Evolutionary conservation across 305 asterid species (phyloP).

Genomic region (Monarda citriodora): DNA sequence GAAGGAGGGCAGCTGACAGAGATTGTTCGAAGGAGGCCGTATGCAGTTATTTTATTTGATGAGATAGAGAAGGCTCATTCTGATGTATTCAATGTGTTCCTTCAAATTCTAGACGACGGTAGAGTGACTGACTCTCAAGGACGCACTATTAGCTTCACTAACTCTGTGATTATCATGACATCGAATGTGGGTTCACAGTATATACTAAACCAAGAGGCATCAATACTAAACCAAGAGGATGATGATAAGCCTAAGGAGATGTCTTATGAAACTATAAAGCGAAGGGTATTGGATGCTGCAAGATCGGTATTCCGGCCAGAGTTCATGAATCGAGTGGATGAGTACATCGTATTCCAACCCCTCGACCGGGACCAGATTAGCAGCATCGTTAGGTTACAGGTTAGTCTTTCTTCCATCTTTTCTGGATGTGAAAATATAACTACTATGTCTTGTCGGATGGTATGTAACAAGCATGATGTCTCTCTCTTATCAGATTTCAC

Average conservation of each 20-base stretch:
- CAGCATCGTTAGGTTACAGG: conserved; percentile 83
- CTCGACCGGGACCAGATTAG: conserved; percentile 80
- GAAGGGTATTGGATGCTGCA: conserved; percentile 84
- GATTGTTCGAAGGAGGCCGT: conserved; percentile 87
- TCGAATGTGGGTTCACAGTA: conserved; percentile 93
- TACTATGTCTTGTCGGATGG: not conserved
- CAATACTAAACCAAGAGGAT: conserved; percentile 63
- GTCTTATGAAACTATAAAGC: conserved; percentile 74
- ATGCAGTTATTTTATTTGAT: conserved; percentile 86
- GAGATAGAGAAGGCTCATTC: conserved; percentile 97
- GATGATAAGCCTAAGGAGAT: conserved; percentile 51
- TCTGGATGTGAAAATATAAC: not conserved
- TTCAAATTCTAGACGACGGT: conserved; percentile 95
- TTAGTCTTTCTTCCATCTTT: conserved; percentile 23
- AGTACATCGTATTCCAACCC: conserved; percentile 96
- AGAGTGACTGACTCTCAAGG: conserved; percentile 97
- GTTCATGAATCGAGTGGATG: conserved; percentile 97
- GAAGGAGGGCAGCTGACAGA: conserved; percentile 98
- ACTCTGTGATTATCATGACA: conserved; percentile 90
- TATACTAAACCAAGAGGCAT: conserved; percentile 60
- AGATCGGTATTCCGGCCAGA: conserved; percentile 87
- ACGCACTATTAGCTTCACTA: conserved; percentile 85
- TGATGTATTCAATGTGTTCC: conserved; percentile 92
- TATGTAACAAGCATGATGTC: not conserved
- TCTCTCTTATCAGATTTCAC: not conserved